Evolutionary conservation across 257 asterid genomes (phyloP), one percentile per base, ranked within the genome.

Genomic region (Primulina eburnea): DNA sequence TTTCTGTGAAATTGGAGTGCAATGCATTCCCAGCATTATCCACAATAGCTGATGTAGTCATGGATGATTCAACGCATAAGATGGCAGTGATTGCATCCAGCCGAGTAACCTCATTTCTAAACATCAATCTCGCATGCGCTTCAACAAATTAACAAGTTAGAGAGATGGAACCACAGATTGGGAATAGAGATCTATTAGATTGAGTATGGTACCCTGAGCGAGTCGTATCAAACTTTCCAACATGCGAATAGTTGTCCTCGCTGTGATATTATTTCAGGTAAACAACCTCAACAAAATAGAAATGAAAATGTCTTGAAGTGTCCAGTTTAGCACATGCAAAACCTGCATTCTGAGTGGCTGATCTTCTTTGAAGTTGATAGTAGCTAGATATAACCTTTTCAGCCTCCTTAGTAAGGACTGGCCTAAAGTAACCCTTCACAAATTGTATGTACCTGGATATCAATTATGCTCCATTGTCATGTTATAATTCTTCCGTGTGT

Each of bases 111-210:
- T 89, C 99, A 62, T 90, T 77, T 82, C 97, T 85, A 81, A 86
- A 93, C 99, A 90, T 90, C 80, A 93, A 80, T 85, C 99, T 89
- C 71, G 97, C 97, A 68, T 93, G 99, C 65, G 99, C 97, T 90
- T 81, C 72, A 84, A 57, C 79, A 73, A 62, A 75, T 69, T 60
- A 34, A 43, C 76, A 73, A 77, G 68, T 70, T 77, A 67, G 73
- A 71, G 50, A 65, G 79, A 66, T 57, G 10, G 60, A 32, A 37
- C 60, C n/a, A 72, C 30, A 35, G 69, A 55, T 7, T 4, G 47
- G 71, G 73, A 52, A 72, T 40, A 20, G 77, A 20, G 77, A 74
- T 52, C 6, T 11, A 40, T 18, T 28, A 65, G 20, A 69, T 69
- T 58, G 62, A 64, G 62, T 18, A 62, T 30, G 55, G 59, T 79